phyloP scores from a whole-genome alignment of 768 basidiomycete species.

The Lactifluus hygrophoroides region DNA sequence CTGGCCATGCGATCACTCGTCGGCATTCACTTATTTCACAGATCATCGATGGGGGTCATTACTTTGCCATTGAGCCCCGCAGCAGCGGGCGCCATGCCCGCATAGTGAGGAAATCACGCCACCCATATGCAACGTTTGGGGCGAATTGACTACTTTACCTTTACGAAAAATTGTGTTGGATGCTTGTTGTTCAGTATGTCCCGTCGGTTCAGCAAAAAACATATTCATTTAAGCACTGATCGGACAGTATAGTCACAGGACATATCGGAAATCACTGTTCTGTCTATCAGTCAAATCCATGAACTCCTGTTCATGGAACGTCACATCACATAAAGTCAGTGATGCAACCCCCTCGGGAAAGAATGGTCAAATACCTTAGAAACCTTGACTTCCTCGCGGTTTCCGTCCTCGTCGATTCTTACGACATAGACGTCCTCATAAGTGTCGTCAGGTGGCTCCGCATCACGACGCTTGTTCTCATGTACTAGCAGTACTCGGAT shows the following conservation, averaged over 20 bases:
- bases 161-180: too few relatives aligned
- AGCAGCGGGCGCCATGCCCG: too few relatives aligned
- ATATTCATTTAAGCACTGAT: background rate
- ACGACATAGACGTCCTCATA: slow-evolving; percentile 60
- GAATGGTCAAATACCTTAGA: slow-evolving; percentile 44
- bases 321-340: too few relatives aligned
- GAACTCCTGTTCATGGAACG: slow-evolving; percentile 40
- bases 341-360: background rate
- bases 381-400: slow-evolving; percentile 44
- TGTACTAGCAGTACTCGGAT: slow-evolving; percentile 46
- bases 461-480: slow-evolving; percentile 60
- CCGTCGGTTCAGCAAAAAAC: background rate
- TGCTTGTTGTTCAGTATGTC: background rate
- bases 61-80: too few relatives aligned
- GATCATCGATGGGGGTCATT: too few relatives aligned
- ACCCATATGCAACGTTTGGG: too few relatives aligned
- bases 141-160: too few relatives aligned
- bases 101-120: too few relatives aligned
- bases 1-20: too few relatives aligned
- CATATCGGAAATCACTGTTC: slow-evolving; percentile 67
- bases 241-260: slow-evolving; percentile 33
- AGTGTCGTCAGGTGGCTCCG: slow-evolving; percentile 41
- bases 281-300: slow-evolving; percentile 66
- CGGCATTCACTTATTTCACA: too few relatives aligned
- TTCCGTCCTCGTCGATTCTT: slow-evolving; percentile 42